These are phyloP conservation scores for Coniella vitis DNA, from an alignment of 2,329 filamentous ascomycete genomes.

Conservation along the genomic window DNA sequence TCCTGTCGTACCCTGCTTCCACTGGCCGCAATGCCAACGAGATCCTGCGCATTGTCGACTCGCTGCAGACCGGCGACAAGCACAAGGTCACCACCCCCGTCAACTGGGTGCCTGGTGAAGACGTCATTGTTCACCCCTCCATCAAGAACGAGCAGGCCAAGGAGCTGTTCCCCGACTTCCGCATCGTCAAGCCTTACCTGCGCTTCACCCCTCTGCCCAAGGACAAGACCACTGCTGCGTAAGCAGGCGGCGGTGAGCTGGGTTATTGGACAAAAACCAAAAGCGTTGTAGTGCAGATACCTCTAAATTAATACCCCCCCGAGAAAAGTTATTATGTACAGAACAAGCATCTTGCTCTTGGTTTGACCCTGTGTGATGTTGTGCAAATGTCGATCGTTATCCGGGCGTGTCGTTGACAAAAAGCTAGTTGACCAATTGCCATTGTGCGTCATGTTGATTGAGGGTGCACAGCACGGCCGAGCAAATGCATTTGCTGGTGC, in stretches of 20 bases:
- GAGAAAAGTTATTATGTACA: too few species aligned
- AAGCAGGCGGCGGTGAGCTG: conserved; percentile 17
- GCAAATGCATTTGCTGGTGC: too few species aligned
- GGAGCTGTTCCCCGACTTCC: conserved; percentile 76
- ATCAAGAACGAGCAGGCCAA: conserved; percentile 80
- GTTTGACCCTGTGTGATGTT: too few species aligned
- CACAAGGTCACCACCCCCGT: conserved; percentile 83
- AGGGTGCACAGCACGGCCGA: too few species aligned
- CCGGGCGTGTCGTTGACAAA: too few species aligned
- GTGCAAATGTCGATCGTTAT: too few species aligned
- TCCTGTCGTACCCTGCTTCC: conserved; percentile 86
- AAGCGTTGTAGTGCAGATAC: too few species aligned
- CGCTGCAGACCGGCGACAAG: conserved; percentile 78
- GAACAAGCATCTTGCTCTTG: too few species aligned
- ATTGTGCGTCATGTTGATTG: too few species aligned
- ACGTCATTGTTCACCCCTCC: conserved; percentile 83
- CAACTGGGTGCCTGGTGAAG: conserved; percentile 82
- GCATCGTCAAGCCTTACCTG: conserved; percentile 64
- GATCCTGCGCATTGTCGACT: conserved; percentile 73
- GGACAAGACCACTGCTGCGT: conserved; percentile 35
- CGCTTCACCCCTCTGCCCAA: conserved; percentile 63
- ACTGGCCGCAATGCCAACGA: conserved; percentile 79
- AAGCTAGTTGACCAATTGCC: too few species aligned
- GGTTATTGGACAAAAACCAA: neutral
- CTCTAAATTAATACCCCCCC: too few species aligned